Evolutionary conservation across 441 rosid species (phyloP).

Genomic region (Jatropha podagrica): DNA sequence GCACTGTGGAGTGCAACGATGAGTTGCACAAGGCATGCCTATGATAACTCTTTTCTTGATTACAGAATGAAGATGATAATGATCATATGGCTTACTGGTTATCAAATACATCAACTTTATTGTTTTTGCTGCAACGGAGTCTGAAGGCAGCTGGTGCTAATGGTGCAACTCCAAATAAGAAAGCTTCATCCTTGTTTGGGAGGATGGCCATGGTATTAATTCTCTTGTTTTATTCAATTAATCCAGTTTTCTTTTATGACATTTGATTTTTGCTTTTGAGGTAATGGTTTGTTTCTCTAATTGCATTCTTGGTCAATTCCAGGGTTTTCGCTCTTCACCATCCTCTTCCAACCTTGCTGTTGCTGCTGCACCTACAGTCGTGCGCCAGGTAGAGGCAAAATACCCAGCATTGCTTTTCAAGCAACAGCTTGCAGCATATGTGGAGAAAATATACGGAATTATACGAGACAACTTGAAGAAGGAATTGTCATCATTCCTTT

Average conservation of each 20-base stretch:
- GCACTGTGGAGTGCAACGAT: constrained; percentile 11
- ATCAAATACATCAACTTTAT: constrained; percentile 80
- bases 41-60: constrained; percentile 17
- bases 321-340: constrained; percentile 95
- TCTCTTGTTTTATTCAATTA: neutral
- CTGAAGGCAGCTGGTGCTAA: constrained; percentile 63
- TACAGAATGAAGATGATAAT: constrained; percentile 88
- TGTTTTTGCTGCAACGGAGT: constrained; percentile 90
- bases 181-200: constrained; percentile 89
- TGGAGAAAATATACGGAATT: constrained; percentile 97
- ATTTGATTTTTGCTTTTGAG: constrained; percentile 14
- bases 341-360: constrained; percentile 75
- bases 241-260: constrained; percentile 15
- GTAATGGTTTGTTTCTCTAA: constrained; percentile 14
- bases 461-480: constrained; percentile 97
- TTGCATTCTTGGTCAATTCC: constrained; percentile 26
- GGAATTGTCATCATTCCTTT: constrained; percentile 76
- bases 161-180: constrained; percentile 65
- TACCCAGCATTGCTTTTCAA: constrained; percentile 99
- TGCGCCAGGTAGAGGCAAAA: constrained; percentile 92
- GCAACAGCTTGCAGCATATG: constrained; percentile 98
- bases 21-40: neutral
- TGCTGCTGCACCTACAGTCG: constrained; percentile 66
- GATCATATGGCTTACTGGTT: constrained; percentile 97
- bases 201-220: constrained; percentile 87